Conservation (phyloP, 371 early-diverging fungal species). For the Zopfochytrium polystomum region DNA sequence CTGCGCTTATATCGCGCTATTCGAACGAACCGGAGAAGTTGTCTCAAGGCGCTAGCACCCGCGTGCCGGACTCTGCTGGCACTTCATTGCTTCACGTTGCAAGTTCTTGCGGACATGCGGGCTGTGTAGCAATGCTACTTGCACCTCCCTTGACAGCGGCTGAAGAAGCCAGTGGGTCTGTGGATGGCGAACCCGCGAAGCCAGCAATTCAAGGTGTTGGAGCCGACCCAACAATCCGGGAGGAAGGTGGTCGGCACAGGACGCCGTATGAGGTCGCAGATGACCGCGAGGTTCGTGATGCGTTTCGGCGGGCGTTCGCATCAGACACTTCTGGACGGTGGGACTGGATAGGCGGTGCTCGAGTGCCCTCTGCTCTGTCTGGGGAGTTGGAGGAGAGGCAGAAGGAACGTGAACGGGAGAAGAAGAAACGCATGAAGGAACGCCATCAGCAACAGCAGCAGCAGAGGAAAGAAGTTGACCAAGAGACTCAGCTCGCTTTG, state of each 20-base stretch:
- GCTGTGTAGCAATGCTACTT: conserved; percentile 63
- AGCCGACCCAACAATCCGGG: conserved; percentile 74
- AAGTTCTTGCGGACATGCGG: conserved; percentile 46
- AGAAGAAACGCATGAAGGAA: conserved; percentile 34
- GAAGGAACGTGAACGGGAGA: conserved; percentile 56
- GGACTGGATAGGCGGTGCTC: conserved; percentile 63
- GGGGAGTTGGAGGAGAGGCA: conserved; percentile 69
- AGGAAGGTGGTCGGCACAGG: conserved; percentile 17
- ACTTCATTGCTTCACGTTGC: conserved; percentile 54
- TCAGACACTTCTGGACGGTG: conserved; percentile 60
- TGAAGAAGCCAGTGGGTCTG: too few species aligned
- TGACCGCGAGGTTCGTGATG: conserved; percentile 72
- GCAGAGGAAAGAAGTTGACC: too few species aligned
- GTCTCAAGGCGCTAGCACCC: conserved; percentile 1
- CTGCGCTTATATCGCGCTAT: background rate
- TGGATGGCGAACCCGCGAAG: too few species aligned
- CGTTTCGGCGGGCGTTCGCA: conserved; percentile 69
- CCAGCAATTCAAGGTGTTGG: too few species aligned
- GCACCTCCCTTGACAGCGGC: too few species aligned
- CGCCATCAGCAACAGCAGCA: too few species aligned
- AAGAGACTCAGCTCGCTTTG: conserved; percentile 3
- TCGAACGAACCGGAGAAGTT: background rate
- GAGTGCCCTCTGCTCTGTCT: conserved; percentile 76
- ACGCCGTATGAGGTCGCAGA: conserved; percentile 79
- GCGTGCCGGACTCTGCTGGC: conserved; percentile 22